A percentile compares a stretch with the other conserved stretches of the same genome.
These are phyloP conservation scores for Linderina pennispora DNA, from an alignment of 192 early-diverging fungal genomes.

Conservation along the genomic window DNA sequence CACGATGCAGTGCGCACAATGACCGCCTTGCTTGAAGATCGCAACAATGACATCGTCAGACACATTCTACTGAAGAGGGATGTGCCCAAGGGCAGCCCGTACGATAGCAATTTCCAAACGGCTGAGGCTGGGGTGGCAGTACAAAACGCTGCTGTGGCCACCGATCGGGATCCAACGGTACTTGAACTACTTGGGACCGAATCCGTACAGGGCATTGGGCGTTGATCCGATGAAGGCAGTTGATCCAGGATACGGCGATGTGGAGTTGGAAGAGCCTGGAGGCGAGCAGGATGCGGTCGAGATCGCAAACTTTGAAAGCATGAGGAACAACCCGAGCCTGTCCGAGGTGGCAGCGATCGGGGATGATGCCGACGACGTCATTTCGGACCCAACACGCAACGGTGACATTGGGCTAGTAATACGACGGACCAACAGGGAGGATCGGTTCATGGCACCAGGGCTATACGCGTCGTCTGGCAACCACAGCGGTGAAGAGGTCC, in stretches of 20 bases:
- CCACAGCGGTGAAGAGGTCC: background rate
- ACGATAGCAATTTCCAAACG: too few species aligned
- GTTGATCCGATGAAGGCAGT: constrained; percentile 2
- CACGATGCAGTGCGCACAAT: too few species aligned
- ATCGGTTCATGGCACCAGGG: background rate
- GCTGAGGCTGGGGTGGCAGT: too few species aligned
- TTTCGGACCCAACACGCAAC: constrained; percentile 16
- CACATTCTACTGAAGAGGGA: constrained; percentile 16
- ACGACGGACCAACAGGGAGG: background rate
- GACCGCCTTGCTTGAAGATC: background rate
- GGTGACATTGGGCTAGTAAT: constrained; percentile 32
- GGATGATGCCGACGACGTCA: background rate
- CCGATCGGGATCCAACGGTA: constrained; percentile 9
- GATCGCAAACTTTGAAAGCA: constrained; percentile 6
- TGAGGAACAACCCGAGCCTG: background rate
- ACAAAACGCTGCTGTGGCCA: constrained; percentile 11
- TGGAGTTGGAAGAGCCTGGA: constrained; percentile 26
- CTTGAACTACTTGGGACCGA: background rate
- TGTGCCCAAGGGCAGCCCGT: too few species aligned
- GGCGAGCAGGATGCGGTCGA: constrained; percentile 18
- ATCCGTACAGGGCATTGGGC: constrained; percentile 4
- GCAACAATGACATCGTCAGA: constrained; percentile 10
- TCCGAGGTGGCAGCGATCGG: background rate
- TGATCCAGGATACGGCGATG: background rate
- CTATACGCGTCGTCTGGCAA: background rate